Percentiles rank a stretch among this genome's conserved stretches.
These are phyloP conservation scores for Tulasnella sp. DNA, from an alignment of 768 basidiomycete species.

Conservation along the genomic window DNA sequence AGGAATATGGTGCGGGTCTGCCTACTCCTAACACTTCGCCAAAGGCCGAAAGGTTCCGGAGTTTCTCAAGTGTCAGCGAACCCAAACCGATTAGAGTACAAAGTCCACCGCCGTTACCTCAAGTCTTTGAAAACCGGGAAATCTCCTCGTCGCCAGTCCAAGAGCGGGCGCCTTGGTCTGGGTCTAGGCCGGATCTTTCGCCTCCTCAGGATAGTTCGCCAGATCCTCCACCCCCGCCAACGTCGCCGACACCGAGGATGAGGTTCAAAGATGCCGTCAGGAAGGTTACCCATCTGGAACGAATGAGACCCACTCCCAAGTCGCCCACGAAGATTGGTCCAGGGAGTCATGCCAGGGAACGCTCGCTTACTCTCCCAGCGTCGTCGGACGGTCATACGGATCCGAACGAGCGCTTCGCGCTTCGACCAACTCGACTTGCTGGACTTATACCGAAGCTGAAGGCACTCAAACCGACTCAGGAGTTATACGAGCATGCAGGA, in stretches of 20 bases:
- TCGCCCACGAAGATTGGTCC: not conserved
- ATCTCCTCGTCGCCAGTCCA: not conserved
- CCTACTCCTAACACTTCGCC: not conserved
- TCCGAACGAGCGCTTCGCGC: constrained; percentile 1
- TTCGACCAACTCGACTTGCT: constrained; percentile 48
- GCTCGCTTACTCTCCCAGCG: not conserved
- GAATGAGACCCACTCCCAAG: not conserved
- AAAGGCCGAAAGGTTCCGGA: not conserved
- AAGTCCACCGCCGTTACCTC: not conserved
- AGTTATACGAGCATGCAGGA: constrained; percentile 52
- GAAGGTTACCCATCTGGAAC: not conserved
- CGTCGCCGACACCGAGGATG: not conserved
- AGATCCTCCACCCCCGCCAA: not conserved
- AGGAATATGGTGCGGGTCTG: not conserved
- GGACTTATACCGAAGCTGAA: constrained; percentile 49
- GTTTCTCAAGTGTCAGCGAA: not conserved
- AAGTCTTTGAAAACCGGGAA: not conserved
- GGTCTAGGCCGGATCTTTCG: not conserved
- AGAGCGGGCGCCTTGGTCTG: not conserved
- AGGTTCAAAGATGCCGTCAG: not conserved
- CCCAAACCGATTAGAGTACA: not conserved
- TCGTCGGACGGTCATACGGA: not conserved
- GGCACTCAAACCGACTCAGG: constrained; percentile 48
- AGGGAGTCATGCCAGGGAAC: not conserved
- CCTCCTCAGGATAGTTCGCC: not conserved